Evolutionary conservation across 345 rosid species (phyloP), one percentile per base, ranked within the genome.

Genomic region (Ceriops zippeliana): DNA sequence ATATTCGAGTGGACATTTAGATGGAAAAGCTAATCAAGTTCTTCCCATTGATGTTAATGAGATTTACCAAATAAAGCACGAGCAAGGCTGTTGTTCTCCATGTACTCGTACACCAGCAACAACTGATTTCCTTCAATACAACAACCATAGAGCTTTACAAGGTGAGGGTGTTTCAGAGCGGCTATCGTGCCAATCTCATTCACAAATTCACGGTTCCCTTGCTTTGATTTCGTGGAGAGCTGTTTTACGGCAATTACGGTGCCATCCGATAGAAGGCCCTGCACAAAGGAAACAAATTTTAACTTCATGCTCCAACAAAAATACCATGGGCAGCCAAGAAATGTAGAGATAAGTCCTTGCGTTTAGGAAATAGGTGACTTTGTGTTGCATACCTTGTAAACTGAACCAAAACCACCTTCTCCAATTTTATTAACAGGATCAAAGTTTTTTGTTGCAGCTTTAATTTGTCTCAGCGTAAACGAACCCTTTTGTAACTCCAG

Each of bases 331-430:
- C 3, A 9, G 15, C 10, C 4, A 54, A 22, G 13, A 22, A 26
- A 13, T 54, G 59, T 21, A 54, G 9, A 56, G 6, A 35, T 11
- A 22, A 35, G 26, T 5, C 27, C 26, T 30, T 64, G 59, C 17
- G 26, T 56, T 16, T 30, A 54, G 58, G 24, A 38, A 31, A 15
- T 9, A 51, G 59, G 24, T 19, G 51, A 54, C 5, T 22, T 31
- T 61, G 2, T 61, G 5, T 6, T 20, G 24, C 8, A 26, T 78
- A 72, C 79, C 82, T 68, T 79, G 68, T 68, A 79, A 53, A 79
- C 79, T 24, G 79, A 60, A 49, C 76, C 82, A 54, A 79, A 79
- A 28, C 82, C 79, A 7, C 82, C 82, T 75, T 79, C 82, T 59
- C 82, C 82, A 68, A 79, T 79, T 56, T 79, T 79, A 62, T 68